Conservation (phyloP, 345 rosid genomes). For the Dimocarpus longan region DNA sequence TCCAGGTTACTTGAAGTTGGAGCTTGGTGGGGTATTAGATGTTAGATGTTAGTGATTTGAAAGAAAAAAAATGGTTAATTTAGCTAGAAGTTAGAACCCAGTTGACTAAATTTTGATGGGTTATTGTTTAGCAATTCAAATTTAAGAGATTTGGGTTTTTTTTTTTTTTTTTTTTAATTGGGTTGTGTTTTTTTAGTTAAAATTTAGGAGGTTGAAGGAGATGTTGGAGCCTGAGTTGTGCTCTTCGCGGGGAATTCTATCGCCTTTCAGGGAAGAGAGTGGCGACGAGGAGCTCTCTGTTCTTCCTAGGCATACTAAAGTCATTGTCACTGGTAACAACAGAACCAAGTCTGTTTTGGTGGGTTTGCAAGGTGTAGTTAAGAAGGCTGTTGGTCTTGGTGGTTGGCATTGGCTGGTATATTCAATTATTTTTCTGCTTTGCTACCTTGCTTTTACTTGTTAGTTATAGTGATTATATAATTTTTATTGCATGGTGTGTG, state of each 20-base stretch:
- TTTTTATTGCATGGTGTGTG: not conserved
- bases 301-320: constrained; percentile 73
- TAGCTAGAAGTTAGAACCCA: not conserved
- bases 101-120: constrained; percentile 14
- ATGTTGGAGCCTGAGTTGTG: constrained; percentile 51
- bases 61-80: not conserved
- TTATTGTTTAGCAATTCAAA: constrained; percentile 6
- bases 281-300: constrained; percentile 75
- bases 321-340: constrained; percentile 70
- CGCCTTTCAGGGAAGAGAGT: constrained; percentile 58
- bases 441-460: not conserved
- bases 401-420: constrained; percentile 89
- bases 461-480: not conserved
- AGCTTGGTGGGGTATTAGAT: constrained; percentile 10
- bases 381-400: constrained; percentile 79
- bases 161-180: not conserved
- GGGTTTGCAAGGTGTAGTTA: constrained; percentile 73
- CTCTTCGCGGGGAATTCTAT: constrained; percentile 48
- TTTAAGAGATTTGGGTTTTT: not conserved
- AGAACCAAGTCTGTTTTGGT: constrained; percentile 71
- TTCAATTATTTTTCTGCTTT: not conserved
- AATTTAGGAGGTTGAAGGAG: constrained; percentile 17
- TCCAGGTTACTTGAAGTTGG: constrained; percentile 26
- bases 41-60: constrained; percentile 4
- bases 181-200: constrained; percentile 1